Percentiles rank a stretch among this genome's conserved stretches.
These are phyloP conservation scores for Ophiostoma sp. DNA, from an alignment of 2,329 filamentous ascomycete genomes.

Conservation along the genomic window DNA sequence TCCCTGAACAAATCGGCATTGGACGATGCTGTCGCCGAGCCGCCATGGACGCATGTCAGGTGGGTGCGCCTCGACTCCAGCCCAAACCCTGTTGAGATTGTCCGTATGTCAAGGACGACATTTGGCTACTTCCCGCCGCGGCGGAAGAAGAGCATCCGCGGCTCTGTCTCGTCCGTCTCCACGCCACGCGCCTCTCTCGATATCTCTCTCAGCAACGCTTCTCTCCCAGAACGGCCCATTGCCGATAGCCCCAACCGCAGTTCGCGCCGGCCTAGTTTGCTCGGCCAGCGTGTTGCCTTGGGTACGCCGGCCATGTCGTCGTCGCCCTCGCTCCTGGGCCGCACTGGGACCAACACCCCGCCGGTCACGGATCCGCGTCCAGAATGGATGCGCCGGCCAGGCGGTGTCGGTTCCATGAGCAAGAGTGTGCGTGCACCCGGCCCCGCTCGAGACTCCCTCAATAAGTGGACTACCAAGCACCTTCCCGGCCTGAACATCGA, in stretches of 20 bases:
- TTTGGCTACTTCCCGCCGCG: slow-evolving; percentile 91
- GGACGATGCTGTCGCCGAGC: slow-evolving; percentile 54
- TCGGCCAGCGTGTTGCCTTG: slow-evolving; percentile 40
- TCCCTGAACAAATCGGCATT: not conserved
- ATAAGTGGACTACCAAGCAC: slow-evolving; percentile 80
- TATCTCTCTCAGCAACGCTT: slow-evolving; percentile 46
- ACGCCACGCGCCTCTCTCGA: slow-evolving; percentile 69
- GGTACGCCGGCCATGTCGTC: slow-evolving; percentile 35
- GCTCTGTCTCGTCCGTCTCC: slow-evolving; percentile 63
- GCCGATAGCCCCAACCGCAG: slow-evolving; percentile 39
- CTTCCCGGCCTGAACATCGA: slow-evolving; percentile 76
- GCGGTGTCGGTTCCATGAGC: slow-evolving; percentile 81
- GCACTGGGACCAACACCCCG: slow-evolving; percentile 19
- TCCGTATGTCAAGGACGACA: slow-evolving; percentile 73
- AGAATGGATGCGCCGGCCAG: slow-evolving; percentile 75
- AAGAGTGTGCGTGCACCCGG: slow-evolving; percentile 72
- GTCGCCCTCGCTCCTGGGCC: slow-evolving; percentile 40
- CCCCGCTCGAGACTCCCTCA: slow-evolving; percentile 80
- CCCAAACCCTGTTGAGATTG: slow-evolving; percentile 75
- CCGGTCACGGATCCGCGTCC: slow-evolving; percentile 42
- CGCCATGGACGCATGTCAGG: slow-evolving; percentile 80
- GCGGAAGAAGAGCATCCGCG: slow-evolving; percentile 73
- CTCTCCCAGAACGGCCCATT: slow-evolving; percentile 35
- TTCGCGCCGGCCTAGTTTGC: slow-evolving; percentile 47
- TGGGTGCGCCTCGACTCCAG: slow-evolving; percentile 80